Percentiles rank a stretch among this genome's conserved stretches.
Conservation (phyloP, 768 basidiomycete species). For the Boletales sp. region DNA sequence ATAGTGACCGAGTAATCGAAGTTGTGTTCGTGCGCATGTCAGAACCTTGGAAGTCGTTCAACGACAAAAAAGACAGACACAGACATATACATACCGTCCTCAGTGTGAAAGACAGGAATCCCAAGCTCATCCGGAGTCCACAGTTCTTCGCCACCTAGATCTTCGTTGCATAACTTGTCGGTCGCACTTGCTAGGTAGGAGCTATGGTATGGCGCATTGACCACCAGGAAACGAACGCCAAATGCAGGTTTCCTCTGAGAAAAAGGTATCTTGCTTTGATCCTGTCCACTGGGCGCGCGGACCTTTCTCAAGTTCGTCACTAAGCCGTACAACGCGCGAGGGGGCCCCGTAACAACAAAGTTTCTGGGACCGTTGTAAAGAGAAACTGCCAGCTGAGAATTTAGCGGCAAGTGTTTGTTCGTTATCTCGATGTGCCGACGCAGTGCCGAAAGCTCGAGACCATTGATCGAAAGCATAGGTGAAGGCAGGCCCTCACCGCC, state of each 20-base stretch:
- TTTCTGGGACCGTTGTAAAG: slow-evolving; percentile 89
- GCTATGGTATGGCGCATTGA: slow-evolving; percentile 96
- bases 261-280: slow-evolving; percentile 92
- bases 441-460: slow-evolving; percentile 71
- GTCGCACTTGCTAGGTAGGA: slow-evolving; percentile 72
- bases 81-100: slow-evolving; percentile 62
- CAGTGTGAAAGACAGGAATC: slow-evolving; percentile 90
- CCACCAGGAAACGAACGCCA: slow-evolving; percentile 88
- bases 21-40: slow-evolving; percentile 70
- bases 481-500: slow-evolving; percentile 91
- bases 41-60: slow-evolving; percentile 50
- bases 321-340: slow-evolving; percentile 89
- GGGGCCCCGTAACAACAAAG: slow-evolving; percentile 90
- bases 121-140: slow-evolving; percentile 67
- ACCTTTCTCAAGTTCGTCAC: slow-evolving; percentile 89
- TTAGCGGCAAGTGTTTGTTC: slow-evolving; percentile 77
- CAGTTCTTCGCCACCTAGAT: slow-evolving; percentile 73
- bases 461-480: slow-evolving; percentile 91
- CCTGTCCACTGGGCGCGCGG: slow-evolving; percentile 79
- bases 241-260: slow-evolving; percentile 95
- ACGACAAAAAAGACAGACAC: slow-evolving; percentile 17
- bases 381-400: slow-evolving; percentile 81
- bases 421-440: slow-evolving; percentile 81
- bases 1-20: slow-evolving; percentile 83
- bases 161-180: slow-evolving; percentile 71